These are phyloP conservation scores for Orbilia quercus DNA, from an alignment of 2,329 filamentous ascomycete species.

Conservation along the genomic window DNA sequence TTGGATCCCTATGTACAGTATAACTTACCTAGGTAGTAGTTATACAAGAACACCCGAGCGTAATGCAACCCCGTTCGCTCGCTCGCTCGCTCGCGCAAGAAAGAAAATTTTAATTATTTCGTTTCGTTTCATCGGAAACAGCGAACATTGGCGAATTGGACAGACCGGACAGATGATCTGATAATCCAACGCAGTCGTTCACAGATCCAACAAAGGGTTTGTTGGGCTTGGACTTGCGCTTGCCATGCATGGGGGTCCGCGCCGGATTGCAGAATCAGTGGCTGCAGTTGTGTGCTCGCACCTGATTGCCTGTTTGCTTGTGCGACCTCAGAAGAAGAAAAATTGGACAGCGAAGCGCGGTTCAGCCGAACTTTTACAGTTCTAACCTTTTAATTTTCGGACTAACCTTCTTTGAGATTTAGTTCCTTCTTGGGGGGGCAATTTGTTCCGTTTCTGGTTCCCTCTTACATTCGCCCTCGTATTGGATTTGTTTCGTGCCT, in stretches of 20 bases:
- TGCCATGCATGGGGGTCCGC: neutral
- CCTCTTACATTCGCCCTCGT: conserved; percentile 7
- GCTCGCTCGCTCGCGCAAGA: neutral
- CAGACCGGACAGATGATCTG: neutral
- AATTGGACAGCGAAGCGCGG: neutral
- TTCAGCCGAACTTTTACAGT: neutral
- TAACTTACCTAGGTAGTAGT: no score
- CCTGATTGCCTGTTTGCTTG: neutral
- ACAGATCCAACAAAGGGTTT: no score
- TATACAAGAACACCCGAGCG: no score
- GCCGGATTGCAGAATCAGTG: neutral
- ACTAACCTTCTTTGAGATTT: neutral
- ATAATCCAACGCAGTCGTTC: no score
- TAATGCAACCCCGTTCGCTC: conserved; percentile 13
- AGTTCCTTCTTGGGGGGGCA: no score
- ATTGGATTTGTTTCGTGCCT: conserved; percentile 4
- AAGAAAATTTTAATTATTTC: no score
- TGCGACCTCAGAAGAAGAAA: conserved; percentile 3
- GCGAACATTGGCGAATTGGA: conserved; percentile 7
- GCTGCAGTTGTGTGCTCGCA: neutral
- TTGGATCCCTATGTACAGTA: conserved; percentile 42
- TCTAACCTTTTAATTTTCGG: no score
- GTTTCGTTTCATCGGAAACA: conserved; percentile 12
- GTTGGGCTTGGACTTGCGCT: neutral
- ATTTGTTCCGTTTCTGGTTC: neutral